phyloP scores from a whole-genome alignment of 208 protist species.

The Acanthamoeba royreba region DNA sequence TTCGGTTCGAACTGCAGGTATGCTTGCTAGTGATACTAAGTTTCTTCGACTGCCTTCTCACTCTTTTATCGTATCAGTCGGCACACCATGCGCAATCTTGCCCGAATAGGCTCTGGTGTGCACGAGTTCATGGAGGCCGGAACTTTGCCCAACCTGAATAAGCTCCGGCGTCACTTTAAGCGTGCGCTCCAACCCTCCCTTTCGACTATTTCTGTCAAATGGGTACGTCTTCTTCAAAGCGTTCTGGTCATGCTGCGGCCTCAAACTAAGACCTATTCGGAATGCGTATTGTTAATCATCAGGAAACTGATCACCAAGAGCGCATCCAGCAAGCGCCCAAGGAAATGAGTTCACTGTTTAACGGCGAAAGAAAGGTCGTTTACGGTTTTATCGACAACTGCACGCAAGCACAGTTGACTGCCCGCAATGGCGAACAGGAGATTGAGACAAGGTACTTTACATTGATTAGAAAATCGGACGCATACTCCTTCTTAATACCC shows the following conservation, averaged over 20 bases:
- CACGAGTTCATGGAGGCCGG: slow-evolving; percentile 55
- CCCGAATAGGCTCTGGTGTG: slow-evolving; percentile 42
- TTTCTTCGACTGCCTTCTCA: too few species aligned
- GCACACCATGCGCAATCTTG: slow-evolving; percentile 47
- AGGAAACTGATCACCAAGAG: not conserved
- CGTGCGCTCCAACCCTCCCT: slow-evolving; percentile 53
- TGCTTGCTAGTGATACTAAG: not conserved
- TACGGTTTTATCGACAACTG: slow-evolving; percentile 47
- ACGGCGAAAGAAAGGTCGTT: slow-evolving; percentile 25
- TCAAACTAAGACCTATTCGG: too few species aligned
- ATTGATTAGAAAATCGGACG: too few species aligned
- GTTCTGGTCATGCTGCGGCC: too few species aligned
- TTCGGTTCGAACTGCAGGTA: slow-evolving; percentile 52
- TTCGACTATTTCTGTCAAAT: slow-evolving; percentile 48
- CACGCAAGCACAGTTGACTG: not conserved
- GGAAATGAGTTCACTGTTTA: not conserved
- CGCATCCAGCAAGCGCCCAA: not conserved
- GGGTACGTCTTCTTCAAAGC: not conserved
- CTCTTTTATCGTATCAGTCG: not conserved
- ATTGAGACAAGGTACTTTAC: not conserved
- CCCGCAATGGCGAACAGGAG: not conserved
- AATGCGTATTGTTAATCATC: not conserved
- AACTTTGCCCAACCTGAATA: slow-evolving; percentile 1
- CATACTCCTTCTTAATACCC: too few species aligned
- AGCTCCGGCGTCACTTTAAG: slow-evolving; percentile 49